phyloP scores from a whole-genome alignment of 805 yeast genomes.

The Torulaspora franciscae region DNA sequence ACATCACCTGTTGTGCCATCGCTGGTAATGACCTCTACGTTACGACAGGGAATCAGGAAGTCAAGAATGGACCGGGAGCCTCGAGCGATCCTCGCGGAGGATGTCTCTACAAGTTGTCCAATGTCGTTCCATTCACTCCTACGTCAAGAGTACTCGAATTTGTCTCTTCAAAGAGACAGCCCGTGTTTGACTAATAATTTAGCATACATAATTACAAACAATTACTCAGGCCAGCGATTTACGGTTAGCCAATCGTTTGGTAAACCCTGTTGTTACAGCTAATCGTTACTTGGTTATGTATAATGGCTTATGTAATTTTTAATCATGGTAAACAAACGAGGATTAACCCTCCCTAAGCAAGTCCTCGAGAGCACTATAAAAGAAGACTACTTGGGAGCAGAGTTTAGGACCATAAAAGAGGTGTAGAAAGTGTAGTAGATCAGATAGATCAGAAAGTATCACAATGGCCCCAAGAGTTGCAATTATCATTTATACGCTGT shows the following conservation, averaged over 20 bases:
- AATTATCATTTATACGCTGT: slow-evolving; percentile 73
- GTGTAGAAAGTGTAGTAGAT: background rate
- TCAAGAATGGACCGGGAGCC: slow-evolving; percentile 32
- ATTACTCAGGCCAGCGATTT: background rate
- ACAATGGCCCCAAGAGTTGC: slow-evolving; percentile 47
- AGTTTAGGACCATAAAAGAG: background rate
- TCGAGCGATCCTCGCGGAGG: slow-evolving; percentile 55
- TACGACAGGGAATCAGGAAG: slow-evolving; percentile 56
- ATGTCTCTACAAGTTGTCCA: slow-evolving; percentile 43
- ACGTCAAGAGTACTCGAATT: slow-evolving; percentile 3
- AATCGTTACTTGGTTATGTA: background rate
- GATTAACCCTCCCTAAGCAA: background rate
- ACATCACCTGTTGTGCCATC: slow-evolving; percentile 67
- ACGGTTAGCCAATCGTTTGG: background rate
- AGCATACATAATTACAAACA: background rate
- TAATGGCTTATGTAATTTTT: slow-evolving; percentile 1
- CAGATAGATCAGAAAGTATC: background rate
- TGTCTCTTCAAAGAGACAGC: slow-evolving; percentile 11
- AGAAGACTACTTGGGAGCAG: background rate
- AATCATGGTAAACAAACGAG: background rate
- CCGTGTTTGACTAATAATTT: slow-evolving; percentile 1
- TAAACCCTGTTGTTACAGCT: background rate
- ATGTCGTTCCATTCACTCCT: slow-evolving; percentile 8
- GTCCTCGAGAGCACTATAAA: background rate
- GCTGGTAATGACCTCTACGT: slow-evolving; percentile 63